Base-by-base conservation (phyloP, 2,329 filamentous ascomycete species). In the Paracoccidioides brasiliensis region DNA sequence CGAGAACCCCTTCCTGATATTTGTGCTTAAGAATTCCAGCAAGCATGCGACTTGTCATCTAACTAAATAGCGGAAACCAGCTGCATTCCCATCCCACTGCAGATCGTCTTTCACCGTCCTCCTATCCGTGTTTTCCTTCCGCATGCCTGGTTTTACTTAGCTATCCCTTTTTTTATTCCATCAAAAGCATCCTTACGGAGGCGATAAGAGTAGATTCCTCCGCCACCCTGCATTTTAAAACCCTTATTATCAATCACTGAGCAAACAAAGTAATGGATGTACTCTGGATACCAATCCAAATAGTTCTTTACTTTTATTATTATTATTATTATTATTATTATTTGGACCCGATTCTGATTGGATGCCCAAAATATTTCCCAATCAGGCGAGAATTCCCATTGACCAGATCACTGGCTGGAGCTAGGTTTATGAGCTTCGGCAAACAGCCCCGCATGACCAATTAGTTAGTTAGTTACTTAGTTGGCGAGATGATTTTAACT, bases 341-440 rank as follows among this genome's bases (percentile, higher is more conserved):
- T 22, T 30, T 12, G 14, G 9, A 30, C n/a, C 30, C n/a, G 3
- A 51, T 30, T 4, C 35, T 14, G 8, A 51, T 51, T 51, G 35
- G 49, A 7, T 15, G 10, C 38, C 38, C 10, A 22, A 40, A 41
- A n/a, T 30, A 45, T 59, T 65, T 57, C 63, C 63, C 53, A 57
- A 64, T 64, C 56, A 12, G 59, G 63, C 60, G 61, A 49, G 43
- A 62, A 63, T 60, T 61, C 64, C 63, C 63, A 53, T 60, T 30
- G 38, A 32, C 32, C 12, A 37, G 42, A 55, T 55, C 15, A 44
- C 30, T 40, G 30, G 44, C 15, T 37, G 37, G 56, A 60, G 15
- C 22, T 4, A 42, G 32, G 6, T 38, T 46, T 49, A 45, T 56
- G 42, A 22, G 49, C 45, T 49, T 49, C 22, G 22, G 22, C 22